These are phyloP conservation scores for Gliomastix tumulicola DNA, from an alignment of 2,329 filamentous ascomycete species.

Conservation along the genomic window DNA sequence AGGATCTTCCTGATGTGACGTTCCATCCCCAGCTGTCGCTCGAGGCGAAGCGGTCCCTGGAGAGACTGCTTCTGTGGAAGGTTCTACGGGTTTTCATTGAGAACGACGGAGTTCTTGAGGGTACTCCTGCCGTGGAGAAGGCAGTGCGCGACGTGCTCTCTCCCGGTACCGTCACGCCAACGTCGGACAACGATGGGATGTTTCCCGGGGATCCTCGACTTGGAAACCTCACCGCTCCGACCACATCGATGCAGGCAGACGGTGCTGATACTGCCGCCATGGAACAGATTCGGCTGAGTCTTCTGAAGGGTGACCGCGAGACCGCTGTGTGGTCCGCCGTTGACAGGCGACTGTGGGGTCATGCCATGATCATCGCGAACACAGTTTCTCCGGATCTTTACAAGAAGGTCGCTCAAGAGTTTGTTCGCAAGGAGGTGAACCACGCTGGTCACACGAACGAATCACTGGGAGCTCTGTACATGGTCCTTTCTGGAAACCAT, in stretches of 20 bases:
- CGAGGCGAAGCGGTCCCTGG: constrained; percentile 65
- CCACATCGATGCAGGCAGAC: constrained; percentile 47
- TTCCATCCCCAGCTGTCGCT: constrained; percentile 45
- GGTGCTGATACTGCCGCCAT: constrained; percentile 62
- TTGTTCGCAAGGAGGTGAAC: constrained; percentile 91
- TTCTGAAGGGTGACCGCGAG: constrained; percentile 78
- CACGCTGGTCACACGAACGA: constrained; percentile 73
- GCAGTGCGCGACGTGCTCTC: constrained; percentile 70
- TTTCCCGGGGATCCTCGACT: constrained; percentile 8
- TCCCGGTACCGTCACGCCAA: constrained; percentile 33
- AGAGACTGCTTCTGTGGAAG: constrained; percentile 83
- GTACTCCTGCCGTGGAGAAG: constrained; percentile 62
- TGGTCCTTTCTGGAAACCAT: constrained; percentile 86
- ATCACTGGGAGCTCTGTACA: constrained; percentile 84
- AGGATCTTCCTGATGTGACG: constrained; percentile 39
- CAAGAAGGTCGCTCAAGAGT: constrained; percentile 91
- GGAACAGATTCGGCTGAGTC: constrained; percentile 63
- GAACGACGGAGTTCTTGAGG: constrained; percentile 76
- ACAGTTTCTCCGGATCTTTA: constrained; percentile 76
- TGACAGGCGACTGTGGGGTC: constrained; percentile 91
- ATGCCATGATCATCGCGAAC: constrained; percentile 83
- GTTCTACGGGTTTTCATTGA: constrained; percentile 77
- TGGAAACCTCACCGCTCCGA: constrained; percentile 8
- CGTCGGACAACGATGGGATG: constrained; percentile 15
- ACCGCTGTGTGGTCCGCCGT: constrained; percentile 91